These are phyloP conservation scores for Chlorella sorokiniana DNA, from an alignment of 139 green algal genomes.

Conservation along the genomic window DNA sequence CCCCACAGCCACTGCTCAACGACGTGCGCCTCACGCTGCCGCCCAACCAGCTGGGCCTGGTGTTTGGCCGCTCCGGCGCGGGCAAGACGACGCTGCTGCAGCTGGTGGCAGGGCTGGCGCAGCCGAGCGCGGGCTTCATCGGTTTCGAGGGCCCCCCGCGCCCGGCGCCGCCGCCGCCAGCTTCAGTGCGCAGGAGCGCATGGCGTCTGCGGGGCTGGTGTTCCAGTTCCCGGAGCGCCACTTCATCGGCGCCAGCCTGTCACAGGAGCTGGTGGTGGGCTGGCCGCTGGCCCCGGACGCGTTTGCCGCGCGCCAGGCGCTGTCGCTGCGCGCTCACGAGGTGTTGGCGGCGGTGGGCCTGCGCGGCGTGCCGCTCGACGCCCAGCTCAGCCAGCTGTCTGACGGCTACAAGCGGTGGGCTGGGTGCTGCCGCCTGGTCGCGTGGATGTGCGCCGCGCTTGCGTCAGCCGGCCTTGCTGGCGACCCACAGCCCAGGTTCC, in stretches of 20 bases:
- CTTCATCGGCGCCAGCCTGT: constrained; percentile 76
- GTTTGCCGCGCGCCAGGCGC: constrained; percentile 22
- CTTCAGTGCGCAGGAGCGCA: constrained; percentile 23
- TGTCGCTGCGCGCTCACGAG: constrained; percentile 29
- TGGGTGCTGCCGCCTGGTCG: not conserved
- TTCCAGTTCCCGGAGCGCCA: constrained; percentile 98
- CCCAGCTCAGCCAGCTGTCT: constrained; percentile 66
- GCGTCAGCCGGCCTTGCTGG: no score
- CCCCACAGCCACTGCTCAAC: constrained; percentile 66
- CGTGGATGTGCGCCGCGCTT: no score
- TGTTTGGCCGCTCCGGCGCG: constrained; percentile 82
- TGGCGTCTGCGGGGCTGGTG: constrained; percentile 77
- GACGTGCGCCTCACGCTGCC: constrained; percentile 70
- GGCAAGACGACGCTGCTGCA: constrained; percentile 94
- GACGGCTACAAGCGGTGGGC: constrained; percentile 86
- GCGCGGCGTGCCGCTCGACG: constrained; percentile 62
- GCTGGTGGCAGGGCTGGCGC: constrained; percentile 68
- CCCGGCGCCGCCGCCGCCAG: not conserved
- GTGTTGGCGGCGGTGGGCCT: constrained; percentile 80
- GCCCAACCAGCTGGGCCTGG: constrained; percentile 74
- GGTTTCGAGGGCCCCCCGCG: constrained; percentile 27
- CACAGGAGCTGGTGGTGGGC: constrained; percentile 63
- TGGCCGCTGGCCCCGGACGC: constrained; percentile 57
- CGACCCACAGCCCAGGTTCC: not conserved
- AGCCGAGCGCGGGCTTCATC: constrained; percentile 61